These are phyloP conservation scores for Yamadazyma akitaensis DNA, from an alignment of 805 yeast genomes.

Conservation along the genomic window DNA sequence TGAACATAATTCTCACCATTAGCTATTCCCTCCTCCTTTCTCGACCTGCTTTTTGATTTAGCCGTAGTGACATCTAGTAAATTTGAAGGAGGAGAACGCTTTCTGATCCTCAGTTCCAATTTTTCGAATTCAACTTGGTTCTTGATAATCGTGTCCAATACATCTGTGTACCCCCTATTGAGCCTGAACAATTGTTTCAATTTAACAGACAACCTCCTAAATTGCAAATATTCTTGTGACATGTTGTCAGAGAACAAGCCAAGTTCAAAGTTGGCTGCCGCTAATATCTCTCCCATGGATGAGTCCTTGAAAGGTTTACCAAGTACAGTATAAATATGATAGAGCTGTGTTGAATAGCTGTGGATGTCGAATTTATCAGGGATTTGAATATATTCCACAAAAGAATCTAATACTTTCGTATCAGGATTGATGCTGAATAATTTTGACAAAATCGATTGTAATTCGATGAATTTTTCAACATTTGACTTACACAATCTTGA, in stretches of 20 bases:
- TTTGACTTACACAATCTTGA: slow-evolving; percentile 15
- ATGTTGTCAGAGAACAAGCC: neutral
- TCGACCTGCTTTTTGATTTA: too few relatives aligned
- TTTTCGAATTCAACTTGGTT: slow-evolving; percentile 46
- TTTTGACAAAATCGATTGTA: slow-evolving; percentile 17
- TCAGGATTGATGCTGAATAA: slow-evolving; percentile 52
- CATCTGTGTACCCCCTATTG: slow-evolving; percentile 58
- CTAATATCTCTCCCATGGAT: slow-evolving; percentile 3
- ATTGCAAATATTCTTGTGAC: neutral
- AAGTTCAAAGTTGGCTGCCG: neutral
- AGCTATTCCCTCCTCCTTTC: neutral
- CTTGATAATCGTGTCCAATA: slow-evolving; percentile 53
- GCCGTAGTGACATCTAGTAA: too few relatives aligned
- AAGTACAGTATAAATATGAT: neutral
- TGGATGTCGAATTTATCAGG: slow-evolving; percentile 8
- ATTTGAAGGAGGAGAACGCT: neutral
- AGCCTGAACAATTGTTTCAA: slow-evolving; percentile 41
- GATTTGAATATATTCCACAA: slow-evolving; percentile 20
- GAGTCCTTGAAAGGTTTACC: slow-evolving; percentile 3
- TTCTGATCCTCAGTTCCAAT: slow-evolving; percentile 26
- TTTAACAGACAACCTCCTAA: slow-evolving; percentile 2
- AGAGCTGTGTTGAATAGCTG: slow-evolving; percentile 3
- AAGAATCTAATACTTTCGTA: slow-evolving; percentile 38
- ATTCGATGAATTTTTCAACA: slow-evolving; percentile 14
- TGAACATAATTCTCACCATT: slow-evolving; percentile 4